Base-by-base conservation (phyloP, 108 stramenopile genomes). In the Parietichytrium sp. region DNA sequence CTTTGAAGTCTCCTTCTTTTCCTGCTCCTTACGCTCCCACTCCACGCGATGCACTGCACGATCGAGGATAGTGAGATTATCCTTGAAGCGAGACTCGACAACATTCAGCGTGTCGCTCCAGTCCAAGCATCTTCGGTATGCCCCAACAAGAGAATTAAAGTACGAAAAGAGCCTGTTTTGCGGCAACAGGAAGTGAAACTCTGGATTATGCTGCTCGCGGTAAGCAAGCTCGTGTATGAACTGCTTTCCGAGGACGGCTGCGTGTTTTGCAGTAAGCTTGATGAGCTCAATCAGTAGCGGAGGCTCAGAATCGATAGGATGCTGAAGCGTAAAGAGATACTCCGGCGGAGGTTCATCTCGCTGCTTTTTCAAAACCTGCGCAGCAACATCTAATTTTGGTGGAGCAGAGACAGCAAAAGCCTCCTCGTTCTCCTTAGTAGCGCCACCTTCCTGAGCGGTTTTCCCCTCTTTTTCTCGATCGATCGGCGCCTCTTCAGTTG, bases 1-100 rank as follows among this genome's bases (percentile, higher is more conserved):
- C 61, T 27, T 72, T 72, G 38, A 25, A n/a, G 10, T 72, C 61
- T n/a, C 61, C 38, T 10, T 72, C 61, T n/a, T 42, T 33, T 6
- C n/a, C 38, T 33, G 1, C 33, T 72, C 38, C 38, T 72, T 42
- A 7, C 38, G 45, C 20, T 72, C 61, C 61, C 61, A 72, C 61
- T 72, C 61, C 23, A 72, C 61, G n/a, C 61, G 6, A 25, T 72
- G 61, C 29, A 72, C 61, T 10, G 61, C 61, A 25, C 61, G 61
- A 72, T 72, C 61, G 38, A 72, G 25, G 20, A 72, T 20, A 20
- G 33, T 3, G 23, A 72, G n/a, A 6, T 15, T 33, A 20, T 72
- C 61, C 42, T 72, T 72, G 45, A 72, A 72, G 42, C 45, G 38
- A 8, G 23, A 10, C 29, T 33, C 33, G 29, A 25, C 20, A 1